Percentiles rank a stretch among this genome's conserved stretches.
Evolutionary conservation across 371 early-diverging fungal species (phyloP).

Genomic region (Mortierella sp.): DNA sequence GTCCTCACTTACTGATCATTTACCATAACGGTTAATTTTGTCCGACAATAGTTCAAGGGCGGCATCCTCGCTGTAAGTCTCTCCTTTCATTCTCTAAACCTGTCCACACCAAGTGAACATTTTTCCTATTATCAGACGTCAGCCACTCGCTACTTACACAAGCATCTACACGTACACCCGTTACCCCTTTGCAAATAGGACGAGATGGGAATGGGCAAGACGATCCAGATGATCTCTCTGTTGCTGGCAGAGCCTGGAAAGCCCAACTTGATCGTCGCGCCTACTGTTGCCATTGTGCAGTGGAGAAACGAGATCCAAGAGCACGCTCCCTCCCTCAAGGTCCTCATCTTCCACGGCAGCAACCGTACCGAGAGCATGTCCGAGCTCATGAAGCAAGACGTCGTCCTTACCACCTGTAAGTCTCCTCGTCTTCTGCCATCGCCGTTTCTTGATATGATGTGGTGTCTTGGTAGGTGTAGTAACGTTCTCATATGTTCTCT

Average conservation of each 20-base stretch:
- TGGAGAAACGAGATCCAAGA: constrained; percentile 88
- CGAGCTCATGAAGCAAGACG: constrained; percentile 77
- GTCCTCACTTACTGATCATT: not conserved
- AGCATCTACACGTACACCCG: not conserved
- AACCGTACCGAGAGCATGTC: constrained; percentile 64
- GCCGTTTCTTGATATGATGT: not conserved
- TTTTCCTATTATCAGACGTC: not conserved
- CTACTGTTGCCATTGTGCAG: constrained; percentile 93
- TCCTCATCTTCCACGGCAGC: constrained; percentile 80
- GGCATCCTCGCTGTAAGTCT: constrained; percentile 83
- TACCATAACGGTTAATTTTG: not conserved
- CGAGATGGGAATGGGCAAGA: constrained; percentile 99
- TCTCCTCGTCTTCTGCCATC: not conserved
- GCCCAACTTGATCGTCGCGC: constrained; percentile 91
- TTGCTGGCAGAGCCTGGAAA: constrained; percentile 74
- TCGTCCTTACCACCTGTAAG: constrained; percentile 89
- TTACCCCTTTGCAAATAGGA: constrained; percentile 63
- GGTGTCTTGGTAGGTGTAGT: not conserved
- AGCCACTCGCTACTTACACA: not conserved
- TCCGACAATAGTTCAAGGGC: constrained; percentile 74
- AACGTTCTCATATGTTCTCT: not conserved
- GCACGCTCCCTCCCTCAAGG: constrained; percentile 77
- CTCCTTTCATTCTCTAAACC: not conserved
- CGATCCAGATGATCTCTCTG: constrained; percentile 95
- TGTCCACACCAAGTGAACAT: not conserved